Percentiles rank a stretch among this genome's conserved stretches.
phyloP scores from a whole-genome alignment of 495 filamentous ascomycete species.

The Annulohypoxylon moriforme region DNA sequence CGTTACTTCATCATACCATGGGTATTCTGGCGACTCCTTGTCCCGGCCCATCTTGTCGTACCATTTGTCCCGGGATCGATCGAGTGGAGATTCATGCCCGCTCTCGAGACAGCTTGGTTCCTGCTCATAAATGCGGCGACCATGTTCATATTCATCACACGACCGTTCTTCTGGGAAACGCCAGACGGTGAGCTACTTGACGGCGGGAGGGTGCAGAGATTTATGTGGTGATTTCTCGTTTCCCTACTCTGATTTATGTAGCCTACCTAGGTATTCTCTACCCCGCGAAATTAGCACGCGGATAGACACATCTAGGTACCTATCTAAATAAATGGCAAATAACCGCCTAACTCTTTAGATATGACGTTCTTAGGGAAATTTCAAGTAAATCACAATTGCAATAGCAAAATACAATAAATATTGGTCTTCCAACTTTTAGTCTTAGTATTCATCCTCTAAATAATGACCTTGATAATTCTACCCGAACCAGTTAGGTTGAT shows the following conservation, averaged over 20 bases:
- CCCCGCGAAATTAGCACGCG: background rate
- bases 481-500: conserved; percentile 1
- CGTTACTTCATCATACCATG: conserved; percentile 95
- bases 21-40: conserved; percentile 89
- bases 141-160: conserved; percentile 82
- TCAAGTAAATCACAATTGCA: background rate
- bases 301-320: background rate
- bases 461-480: conserved; percentile 8
- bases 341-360: background rate
- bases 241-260: background rate
- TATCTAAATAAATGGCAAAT: background rate
- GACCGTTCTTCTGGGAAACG: conserved; percentile 79
- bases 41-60: conserved; percentile 62
- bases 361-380: background rate
- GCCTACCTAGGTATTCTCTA: no score
- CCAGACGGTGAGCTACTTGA: conserved; percentile 65
- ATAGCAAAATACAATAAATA: background rate
- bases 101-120: conserved; percentile 84
- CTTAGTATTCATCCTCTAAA: conserved; percentile 25
- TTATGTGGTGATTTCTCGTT: conserved; percentile 78
- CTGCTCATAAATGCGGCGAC: conserved; percentile 75
- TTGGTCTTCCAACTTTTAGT: background rate
- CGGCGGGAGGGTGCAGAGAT: conserved; percentile 82
- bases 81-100: conserved; percentile 54
- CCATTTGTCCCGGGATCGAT: conserved; percentile 14